These are phyloP conservation scores for Sporothrix schenckii DNA, from an alignment of 2,329 filamentous ascomycete species.

Conservation along the genomic window DNA sequence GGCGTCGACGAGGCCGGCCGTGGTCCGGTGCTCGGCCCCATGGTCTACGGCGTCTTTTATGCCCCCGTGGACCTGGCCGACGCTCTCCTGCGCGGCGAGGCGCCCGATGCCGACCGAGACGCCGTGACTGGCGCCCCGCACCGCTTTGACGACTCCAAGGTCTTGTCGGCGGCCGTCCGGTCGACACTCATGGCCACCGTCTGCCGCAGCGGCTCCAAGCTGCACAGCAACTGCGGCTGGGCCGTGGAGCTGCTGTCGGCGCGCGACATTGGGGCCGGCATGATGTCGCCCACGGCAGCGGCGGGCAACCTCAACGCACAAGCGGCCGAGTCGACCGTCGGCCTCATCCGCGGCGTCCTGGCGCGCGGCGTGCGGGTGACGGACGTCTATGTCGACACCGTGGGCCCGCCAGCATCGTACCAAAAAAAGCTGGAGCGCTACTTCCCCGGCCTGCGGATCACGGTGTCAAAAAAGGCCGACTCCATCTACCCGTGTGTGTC, in stretches of 20 bases:
- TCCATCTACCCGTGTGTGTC: conserved; percentile 90
- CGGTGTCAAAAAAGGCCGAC: conserved; percentile 88
- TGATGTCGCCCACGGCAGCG: conserved; percentile 65
- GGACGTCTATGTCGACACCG: conserved; percentile 94
- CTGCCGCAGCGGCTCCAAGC: conserved; percentile 61
- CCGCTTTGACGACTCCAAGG: conserved; percentile 95
- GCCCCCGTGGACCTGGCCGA: conserved; percentile 73
- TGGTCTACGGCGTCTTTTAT: conserved; percentile 73
- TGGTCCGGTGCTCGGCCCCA: conserved; percentile 85
- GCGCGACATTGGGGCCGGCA: conserved; percentile 76
- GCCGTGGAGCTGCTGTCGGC: conserved; percentile 80
- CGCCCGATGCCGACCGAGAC: conserved; percentile 28
- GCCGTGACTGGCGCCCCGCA: conserved; percentile 56
- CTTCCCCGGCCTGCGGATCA: conserved; percentile 76
- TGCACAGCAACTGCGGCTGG: conserved; percentile 71
- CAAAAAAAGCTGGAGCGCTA: conserved; percentile 81
- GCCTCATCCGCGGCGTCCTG: conserved; percentile 76
- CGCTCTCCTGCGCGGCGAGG: conserved; percentile 65
- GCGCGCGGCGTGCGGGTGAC: conserved; percentile 76
- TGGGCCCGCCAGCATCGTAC: conserved; percentile 80
- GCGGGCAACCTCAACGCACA: conserved; percentile 93
- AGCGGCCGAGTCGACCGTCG: conserved; percentile 87
- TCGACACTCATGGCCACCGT: conserved; percentile 69
- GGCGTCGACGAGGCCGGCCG: conserved; percentile 94
- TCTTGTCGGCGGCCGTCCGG: conserved; percentile 78